Evolutionary conservation across 1,139 yeast species (phyloP).

Genomic region (Entelexis sorbosivorans): DNA sequence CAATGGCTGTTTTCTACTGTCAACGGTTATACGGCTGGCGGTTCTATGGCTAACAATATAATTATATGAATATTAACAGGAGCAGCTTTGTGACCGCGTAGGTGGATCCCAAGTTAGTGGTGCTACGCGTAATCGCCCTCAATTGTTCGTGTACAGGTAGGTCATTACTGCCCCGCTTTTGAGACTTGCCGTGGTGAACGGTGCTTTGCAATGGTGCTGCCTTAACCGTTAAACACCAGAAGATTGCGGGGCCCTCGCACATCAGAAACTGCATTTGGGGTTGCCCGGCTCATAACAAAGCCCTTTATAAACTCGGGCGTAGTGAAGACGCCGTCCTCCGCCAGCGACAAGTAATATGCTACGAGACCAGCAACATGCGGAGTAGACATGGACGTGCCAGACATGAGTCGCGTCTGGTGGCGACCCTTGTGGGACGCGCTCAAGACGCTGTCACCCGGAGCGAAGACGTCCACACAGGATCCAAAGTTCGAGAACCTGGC

Average conservation of each 20-base stretch:
- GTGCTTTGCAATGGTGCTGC: neutral
- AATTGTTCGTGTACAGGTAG: no score
- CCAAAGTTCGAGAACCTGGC: constrained; percentile 88
- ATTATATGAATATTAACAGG: neutral
- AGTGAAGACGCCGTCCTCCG: constrained; percentile 4
- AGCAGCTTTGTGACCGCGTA: no score
- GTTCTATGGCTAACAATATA: no score
- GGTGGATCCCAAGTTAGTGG: no score
- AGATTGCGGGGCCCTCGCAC: neutral
- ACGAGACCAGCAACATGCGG: constrained; percentile 29
- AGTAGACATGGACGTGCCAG: constrained; percentile 91
- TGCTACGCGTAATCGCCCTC: no score
- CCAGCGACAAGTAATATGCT: constrained; percentile 12
- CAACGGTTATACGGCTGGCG: no score
- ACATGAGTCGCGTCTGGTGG: constrained; percentile 33
- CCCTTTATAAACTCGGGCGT: constrained; percentile 3
- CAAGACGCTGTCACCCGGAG: constrained; percentile 61
- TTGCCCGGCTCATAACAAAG: neutral
- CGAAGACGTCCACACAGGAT: constrained; percentile 71
- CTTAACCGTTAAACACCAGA: neutral
- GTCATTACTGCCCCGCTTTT: no score
- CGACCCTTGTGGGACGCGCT: constrained; percentile 24
- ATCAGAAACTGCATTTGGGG: neutral
- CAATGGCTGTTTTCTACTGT: no score
- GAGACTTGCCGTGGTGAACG: no score